Percentiles rank a stretch among this genome's conserved stretches.
Conservation (phyloP, 2,329 filamentous ascomycete species). For the Bretziella fagacearum region DNA sequence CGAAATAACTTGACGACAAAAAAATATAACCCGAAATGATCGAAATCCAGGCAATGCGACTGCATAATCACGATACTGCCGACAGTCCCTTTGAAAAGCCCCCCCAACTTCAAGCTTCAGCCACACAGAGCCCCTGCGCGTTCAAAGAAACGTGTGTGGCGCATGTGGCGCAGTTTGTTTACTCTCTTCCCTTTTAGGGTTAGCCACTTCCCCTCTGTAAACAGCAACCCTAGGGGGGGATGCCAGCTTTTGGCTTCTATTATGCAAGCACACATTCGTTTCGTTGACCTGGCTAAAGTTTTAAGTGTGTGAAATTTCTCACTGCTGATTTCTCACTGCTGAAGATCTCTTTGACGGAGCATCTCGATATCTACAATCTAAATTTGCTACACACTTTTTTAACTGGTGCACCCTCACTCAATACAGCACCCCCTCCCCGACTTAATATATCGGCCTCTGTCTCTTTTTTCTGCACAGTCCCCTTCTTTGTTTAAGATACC, state of each 20-base stretch:
- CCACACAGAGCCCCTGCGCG: slow-evolving; percentile 8
- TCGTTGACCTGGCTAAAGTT: not conserved
- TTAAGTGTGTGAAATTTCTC: not conserved
- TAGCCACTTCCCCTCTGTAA: slow-evolving; percentile 4
- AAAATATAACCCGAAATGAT: not conserved
- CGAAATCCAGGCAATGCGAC: not conserved
- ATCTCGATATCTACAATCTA: not conserved
- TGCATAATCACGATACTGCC: not conserved
- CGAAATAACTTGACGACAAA: no score
- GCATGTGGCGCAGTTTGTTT: slow-evolving; percentile 11
- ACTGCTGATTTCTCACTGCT: not conserved
- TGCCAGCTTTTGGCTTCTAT: not conserved
- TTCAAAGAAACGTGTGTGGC: slow-evolving; percentile 1
- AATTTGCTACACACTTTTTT: not conserved
- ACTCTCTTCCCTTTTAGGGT: slow-evolving; percentile 9
- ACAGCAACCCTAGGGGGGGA: slow-evolving; percentile 2
- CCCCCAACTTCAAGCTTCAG: slow-evolving; percentile 7
- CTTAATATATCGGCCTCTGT: not conserved
- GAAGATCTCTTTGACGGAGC: not conserved
- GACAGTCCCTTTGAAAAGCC: not conserved
- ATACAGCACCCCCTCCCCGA: no score
- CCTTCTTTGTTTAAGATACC: not conserved
- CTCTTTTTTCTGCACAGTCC: not conserved
- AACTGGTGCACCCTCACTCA: no score
- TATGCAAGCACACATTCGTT: not conserved